These are phyloP conservation scores for Verticillium isaacii DNA, from an alignment of 2,329 filamentous ascomycete genomes.

Conservation along the genomic window DNA sequence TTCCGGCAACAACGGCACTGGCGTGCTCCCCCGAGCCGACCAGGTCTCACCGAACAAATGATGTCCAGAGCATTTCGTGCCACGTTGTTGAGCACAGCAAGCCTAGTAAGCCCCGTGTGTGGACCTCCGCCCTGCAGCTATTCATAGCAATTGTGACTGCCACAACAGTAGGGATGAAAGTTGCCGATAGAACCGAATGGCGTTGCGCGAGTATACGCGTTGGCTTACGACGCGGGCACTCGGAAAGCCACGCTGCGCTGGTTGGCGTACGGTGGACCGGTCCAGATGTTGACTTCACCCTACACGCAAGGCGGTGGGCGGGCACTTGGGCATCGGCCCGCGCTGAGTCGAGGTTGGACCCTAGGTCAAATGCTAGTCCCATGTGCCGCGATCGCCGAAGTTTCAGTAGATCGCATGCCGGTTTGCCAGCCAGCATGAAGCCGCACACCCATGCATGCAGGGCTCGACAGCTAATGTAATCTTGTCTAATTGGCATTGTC, in stretches of 20 bases:
- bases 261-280: background rate
- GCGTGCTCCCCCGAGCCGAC: background rate
- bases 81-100: background rate
- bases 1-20: background rate
- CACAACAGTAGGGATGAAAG: background rate
- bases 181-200: background rate
- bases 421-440: background rate
- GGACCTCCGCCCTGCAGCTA: background rate
- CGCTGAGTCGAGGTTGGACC: background rate
- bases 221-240: background rate
- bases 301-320: background rate
- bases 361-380: background rate
- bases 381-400: background rate
- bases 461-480: background rate
- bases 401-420: background rate
- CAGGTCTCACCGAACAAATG: background rate
- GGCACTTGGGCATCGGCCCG: background rate
- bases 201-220: background rate
- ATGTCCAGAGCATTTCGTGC: background rate
- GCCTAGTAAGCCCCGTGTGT: background rate
- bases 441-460: background rate
- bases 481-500: background rate
- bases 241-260: background rate
- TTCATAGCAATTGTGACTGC: background rate
- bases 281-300: background rate